Percentiles rank a stretch among this genome's conserved stretches.
Evolutionary conservation across 768 basidiomycete genomes (phyloP).

Genomic region (Mycena metata): DNA sequence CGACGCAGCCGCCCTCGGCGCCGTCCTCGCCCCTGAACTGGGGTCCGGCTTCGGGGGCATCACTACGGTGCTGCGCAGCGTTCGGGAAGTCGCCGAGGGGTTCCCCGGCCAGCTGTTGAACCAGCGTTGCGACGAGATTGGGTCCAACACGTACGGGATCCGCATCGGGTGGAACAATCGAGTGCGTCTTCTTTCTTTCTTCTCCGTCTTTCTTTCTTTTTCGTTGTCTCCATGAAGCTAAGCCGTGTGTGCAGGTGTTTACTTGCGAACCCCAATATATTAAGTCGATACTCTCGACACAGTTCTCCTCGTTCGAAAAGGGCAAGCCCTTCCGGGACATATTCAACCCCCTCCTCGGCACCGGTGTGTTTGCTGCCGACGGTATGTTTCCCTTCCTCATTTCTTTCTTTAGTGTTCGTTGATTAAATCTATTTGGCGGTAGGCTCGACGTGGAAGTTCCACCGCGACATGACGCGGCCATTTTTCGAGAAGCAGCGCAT

Average conservation of each 20-base stretch:
- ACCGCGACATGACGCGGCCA: slow-evolving; percentile 75
- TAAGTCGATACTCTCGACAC: slow-evolving; percentile 61
- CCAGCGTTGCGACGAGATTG: neutral
- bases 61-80: neutral
- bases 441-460: slow-evolving; percentile 56
- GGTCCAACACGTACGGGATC: neutral
- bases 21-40: neutral
- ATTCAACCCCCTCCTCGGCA: slow-evolving; percentile 1
- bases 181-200: slow-evolving; percentile 1
- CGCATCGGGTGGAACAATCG: slow-evolving; percentile 12
- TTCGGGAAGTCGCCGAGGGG: neutral
- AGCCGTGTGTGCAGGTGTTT: slow-evolving; percentile 46
- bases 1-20: slow-evolving; percentile 3
- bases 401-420: neutral
- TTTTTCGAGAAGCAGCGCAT: slow-evolving; percentile 76
- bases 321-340: slow-evolving; percentile 40
- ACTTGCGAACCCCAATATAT: slow-evolving; percentile 63
- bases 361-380: slow-evolving; percentile 13
- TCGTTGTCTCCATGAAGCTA: neutral
- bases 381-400: slow-evolving; percentile 52
- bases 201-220: too few relatives aligned
- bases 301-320: slow-evolving; percentile 62
- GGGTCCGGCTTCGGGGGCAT: neutral
- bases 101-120: slow-evolving; percentile 3
- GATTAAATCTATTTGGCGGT: neutral